A percentile compares a stretch with the other conserved stretches of the same genome.
Evolutionary conservation across 225 moss, liverwort and hornwort species (phyloP).

Genomic region (Sphagnum tenellum): DNA sequence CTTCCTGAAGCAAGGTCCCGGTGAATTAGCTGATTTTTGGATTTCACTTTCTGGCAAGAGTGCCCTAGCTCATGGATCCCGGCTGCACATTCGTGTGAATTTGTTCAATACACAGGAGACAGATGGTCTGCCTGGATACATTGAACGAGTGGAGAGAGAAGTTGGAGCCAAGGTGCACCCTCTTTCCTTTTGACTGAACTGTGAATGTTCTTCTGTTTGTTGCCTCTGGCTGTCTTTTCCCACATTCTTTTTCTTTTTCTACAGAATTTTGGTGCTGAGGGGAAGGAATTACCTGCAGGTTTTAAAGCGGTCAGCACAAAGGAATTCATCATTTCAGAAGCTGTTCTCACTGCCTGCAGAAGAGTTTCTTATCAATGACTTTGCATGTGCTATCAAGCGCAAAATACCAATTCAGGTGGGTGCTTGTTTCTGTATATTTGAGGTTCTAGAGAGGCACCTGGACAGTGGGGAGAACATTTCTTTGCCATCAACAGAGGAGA

Average conservation of each 20-base stretch:
- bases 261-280: no score
- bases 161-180: slow-evolving; percentile 63
- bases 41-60: slow-evolving; percentile 50
- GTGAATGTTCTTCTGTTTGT: no score
- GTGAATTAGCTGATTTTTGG: slow-evolving; percentile 60
- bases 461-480: no score
- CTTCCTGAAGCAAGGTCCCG: slow-evolving; percentile 39
- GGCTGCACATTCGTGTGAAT: slow-evolving; percentile 55
- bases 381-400: slow-evolving; percentile 77
- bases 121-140: slow-evolving; percentile 40
- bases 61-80: slow-evolving; percentile 49
- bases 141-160: slow-evolving; percentile 59
- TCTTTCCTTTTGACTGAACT: no score
- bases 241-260: no score
- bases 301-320: slow-evolving; percentile 49
- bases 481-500: no score
- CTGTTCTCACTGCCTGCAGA: slow-evolving; percentile 61
- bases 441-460: no score
- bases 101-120: slow-evolving; percentile 49
- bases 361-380: slow-evolving; percentile 88
- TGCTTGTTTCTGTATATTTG: not conserved
- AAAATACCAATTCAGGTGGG: slow-evolving; percentile 61
- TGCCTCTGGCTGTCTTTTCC: no score
- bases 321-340: slow-evolving; percentile 67
- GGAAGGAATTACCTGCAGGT: slow-evolving; percentile 21